These are phyloP conservation scores for Tricholomella constricta DNA, from an alignment of 768 basidiomycete species.

Conservation along the genomic window DNA sequence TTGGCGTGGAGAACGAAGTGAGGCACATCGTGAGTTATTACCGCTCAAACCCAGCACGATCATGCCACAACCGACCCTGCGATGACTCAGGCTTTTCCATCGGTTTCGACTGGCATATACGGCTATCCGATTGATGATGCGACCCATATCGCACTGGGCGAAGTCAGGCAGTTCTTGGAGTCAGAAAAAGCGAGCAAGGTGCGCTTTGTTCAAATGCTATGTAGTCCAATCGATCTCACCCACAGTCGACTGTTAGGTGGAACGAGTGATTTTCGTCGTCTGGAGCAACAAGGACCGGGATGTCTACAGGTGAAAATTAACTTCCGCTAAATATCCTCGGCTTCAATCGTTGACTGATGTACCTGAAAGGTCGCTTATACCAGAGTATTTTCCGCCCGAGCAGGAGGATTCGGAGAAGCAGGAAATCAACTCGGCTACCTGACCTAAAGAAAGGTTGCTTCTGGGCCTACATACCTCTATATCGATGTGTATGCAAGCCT, in stretches of 20 bases:
- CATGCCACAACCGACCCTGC: neutral
- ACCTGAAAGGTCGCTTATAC: slow-evolving; percentile 45
- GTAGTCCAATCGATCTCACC: neutral
- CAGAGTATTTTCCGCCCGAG: slow-evolving; percentile 61
- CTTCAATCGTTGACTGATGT: neutral
- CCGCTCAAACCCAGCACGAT: neutral
- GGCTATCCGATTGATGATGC: slow-evolving; percentile 77
- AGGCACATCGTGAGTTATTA: slow-evolving; percentile 58
- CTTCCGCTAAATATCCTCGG: neutral
- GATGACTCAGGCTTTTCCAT: slow-evolving; percentile 67
- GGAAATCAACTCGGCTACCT: neutral
- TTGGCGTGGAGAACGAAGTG: slow-evolving; percentile 61
- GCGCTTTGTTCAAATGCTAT: slow-evolving; percentile 9
- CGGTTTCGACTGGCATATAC: slow-evolving; percentile 79
- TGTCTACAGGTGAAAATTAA: slow-evolving; percentile 60
- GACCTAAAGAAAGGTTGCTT: neutral
- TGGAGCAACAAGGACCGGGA: slow-evolving; percentile 65
- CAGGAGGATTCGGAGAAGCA: neutral
- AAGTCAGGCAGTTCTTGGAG: slow-evolving; percentile 59
- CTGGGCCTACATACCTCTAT: neutral
- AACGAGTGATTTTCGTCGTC: slow-evolving; percentile 74
- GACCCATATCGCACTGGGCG: slow-evolving; percentile 66
- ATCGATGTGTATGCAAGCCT: neutral
- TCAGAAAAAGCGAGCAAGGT: slow-evolving; percentile 50
- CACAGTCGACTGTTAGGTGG: slow-evolving; percentile 42